Base-by-base conservation (phyloP, 208 protist species). In the Wallacemonas collosoma region DNA sequence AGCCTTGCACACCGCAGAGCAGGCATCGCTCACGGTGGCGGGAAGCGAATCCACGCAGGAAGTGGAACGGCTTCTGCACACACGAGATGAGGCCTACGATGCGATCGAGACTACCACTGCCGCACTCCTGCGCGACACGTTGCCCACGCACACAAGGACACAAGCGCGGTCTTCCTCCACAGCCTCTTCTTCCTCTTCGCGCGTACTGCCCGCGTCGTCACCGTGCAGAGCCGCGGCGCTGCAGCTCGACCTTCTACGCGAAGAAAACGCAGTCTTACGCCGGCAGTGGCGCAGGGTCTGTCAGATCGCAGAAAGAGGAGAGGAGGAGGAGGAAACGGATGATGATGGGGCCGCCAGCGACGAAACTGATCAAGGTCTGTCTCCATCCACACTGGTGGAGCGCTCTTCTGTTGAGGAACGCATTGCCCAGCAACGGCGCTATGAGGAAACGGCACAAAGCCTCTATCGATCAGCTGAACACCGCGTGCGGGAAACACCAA, bases 1-100 rank as follows among this genome's bases (percentile, higher is more conserved):
- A 1, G 66, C 75, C 14, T 61, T 94, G 17, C 85, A 90, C 69
- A 74, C 76, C 38, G 87, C 83, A 2, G 89, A 91, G 76, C 80
- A 87, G 61, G 48, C 77, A 2, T 88, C 87, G 17, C 87, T 88
- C 75, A 48, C 55, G 26, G 72, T 92, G 12, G 75, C 78, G 2
- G 77, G 81, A 5, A 81, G 82, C 50, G 66, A 82, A 8, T 74
- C 66, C 3, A 70, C 65, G 35, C 63, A 41, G 15, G 81, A 81
- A 48, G 74, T 90, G 50, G 79, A 84, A 57, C 17, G 43, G 50
- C 56, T 80, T 3, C 63, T 86, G 54, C 61, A 61, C 8, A 36
- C 77, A 57, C 84, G 87, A 15, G 76, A 84, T 38, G 61, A 45
- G 48, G 79, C 77, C 72, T 91, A 91, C 73, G 44, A 64, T 2